These are phyloP conservation scores for Diutina catenulata DNA, from an alignment of 1,139 yeast genomes.

Conservation along the genomic window DNA sequence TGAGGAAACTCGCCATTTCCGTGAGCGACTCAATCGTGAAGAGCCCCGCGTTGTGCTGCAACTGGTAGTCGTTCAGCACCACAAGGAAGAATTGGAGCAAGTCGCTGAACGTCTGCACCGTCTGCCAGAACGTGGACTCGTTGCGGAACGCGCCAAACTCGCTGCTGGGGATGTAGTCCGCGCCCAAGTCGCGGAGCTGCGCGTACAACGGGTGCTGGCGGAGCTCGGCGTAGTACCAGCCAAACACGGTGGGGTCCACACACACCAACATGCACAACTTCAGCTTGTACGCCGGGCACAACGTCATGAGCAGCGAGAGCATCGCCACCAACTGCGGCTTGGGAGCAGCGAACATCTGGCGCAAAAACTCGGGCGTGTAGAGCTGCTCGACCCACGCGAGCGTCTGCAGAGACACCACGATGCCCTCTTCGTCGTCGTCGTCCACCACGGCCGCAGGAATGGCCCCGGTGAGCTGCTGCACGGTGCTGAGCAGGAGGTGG, in stretches of 20 bases:
- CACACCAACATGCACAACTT: conserved; percentile 27
- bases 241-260: conserved; percentile 21
- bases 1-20: conserved; percentile 38
- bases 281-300: conserved; percentile 20
- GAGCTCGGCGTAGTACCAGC: conserved; percentile 18
- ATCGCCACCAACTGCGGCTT: conserved; percentile 8
- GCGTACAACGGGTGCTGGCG: conserved; percentile 12
- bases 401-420: background rate
- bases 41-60: conserved; percentile 29
- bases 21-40: conserved; percentile 35
- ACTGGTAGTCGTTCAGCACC: conserved; percentile 61
- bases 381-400: background rate
- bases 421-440: conserved; percentile 1
- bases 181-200: conserved; percentile 7
- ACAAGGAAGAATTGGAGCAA: conserved; percentile 45
- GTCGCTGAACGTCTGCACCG: conserved; percentile 27
- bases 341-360: background rate
- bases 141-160: background rate
- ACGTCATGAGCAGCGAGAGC: conserved; percentile 18
- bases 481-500: background rate
- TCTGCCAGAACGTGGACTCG: conserved; percentile 19
- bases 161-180: background rate
- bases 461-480: background rate
- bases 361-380: background rate
- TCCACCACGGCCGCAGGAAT: background rate